Evolutionary conservation across 1,284 basidiomycete genomes (phyloP), one percentile per base, ranked within the genome.

Genomic region (Tilletia horrida): DNA sequence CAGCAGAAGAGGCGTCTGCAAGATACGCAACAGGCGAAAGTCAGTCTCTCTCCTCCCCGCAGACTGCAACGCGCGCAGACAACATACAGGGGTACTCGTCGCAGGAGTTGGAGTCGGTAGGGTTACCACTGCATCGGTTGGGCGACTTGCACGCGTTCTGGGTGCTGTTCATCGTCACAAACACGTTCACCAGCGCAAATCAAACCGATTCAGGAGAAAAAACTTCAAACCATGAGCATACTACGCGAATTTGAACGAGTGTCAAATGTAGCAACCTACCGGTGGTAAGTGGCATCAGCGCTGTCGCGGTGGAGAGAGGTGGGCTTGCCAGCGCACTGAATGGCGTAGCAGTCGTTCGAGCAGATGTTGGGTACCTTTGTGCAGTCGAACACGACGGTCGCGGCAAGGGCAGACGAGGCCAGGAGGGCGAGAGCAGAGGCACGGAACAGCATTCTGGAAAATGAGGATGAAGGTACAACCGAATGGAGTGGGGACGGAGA

Each of bases 361-460:
- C 75, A 76, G 67, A 76, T 76, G 71, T 76, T 76, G 55, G 75
- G 75, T 14, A 76, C 68, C 29, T 71, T 67, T 1, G 43, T 9
- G 52, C 62, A 62, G 61, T 62, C 61, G 43, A 62, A 62, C 18
- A 62, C 61, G 42, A 62, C 61, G 35, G 61, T 62, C 40, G 61
- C 61, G 23, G 61, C 61, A 40, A 43, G 27, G 61, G 61, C 61
- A 27, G 43, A 44, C 1, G 42, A 43, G 61, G 61, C 61, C n/a
- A 45, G 42, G 42, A 29, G 35, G 40, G 42, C 21, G 18, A 62
- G n/a, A 25, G 23, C 21, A 40, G 29, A 23, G 61, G 42, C 42
- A 13, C 61, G 40, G 61, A 62, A 62, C 11, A 62, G 59, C 59
- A 62, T 62, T 21, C 16, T 62, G 16, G 21, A 23, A 11, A 27